Evolutionary conservation across 345 rosid genomes (phyloP).

Genomic region (Euphorbia pulcherrima): DNA sequence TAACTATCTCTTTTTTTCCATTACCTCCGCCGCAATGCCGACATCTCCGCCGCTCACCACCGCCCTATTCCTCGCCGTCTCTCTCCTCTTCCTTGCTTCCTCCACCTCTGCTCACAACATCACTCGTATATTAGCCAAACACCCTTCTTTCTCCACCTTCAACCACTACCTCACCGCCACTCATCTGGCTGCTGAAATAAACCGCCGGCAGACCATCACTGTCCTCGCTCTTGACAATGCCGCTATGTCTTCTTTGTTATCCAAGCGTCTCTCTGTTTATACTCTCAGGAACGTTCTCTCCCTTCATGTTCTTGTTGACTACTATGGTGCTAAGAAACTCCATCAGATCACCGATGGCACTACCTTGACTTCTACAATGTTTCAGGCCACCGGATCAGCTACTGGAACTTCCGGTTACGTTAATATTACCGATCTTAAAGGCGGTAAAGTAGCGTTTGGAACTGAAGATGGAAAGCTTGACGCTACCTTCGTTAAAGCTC

Average conservation of each 20-base stretch:
- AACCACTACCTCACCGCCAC: slow-evolving; percentile 32
- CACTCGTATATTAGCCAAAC: slow-evolving; percentile 27
- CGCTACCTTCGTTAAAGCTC: slow-evolving; percentile 24
- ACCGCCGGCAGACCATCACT: slow-evolving; percentile 34
- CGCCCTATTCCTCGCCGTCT: slow-evolving; percentile 4
- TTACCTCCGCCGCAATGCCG: slow-evolving; percentile 24
- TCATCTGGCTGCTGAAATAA: slow-evolving; percentile 32
- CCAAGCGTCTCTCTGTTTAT: slow-evolving; percentile 18
- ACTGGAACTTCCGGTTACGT: slow-evolving; percentile 28
- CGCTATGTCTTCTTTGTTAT: slow-evolving; percentile 24
- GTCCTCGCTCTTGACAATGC: slow-evolving; percentile 33
- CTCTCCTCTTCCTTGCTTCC: slow-evolving; percentile 17
- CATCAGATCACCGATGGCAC: slow-evolving; percentile 28
- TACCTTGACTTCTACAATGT: slow-evolving; percentile 26
- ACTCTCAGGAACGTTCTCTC: slow-evolving; percentile 28
- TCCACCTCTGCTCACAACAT: slow-evolving; percentile 27
- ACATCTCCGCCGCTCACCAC: slow-evolving; percentile 20
- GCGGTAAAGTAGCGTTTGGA: slow-evolving; percentile 29
- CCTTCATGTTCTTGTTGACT: slow-evolving; percentile 31
- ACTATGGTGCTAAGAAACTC: slow-evolving; percentile 33
- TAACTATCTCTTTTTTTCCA: no score
- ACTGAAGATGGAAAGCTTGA: slow-evolving; percentile 22
- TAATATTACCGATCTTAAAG: slow-evolving; percentile 28
- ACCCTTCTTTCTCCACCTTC: slow-evolving; percentile 34
- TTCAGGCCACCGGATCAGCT: slow-evolving; percentile 33